These are phyloP conservation scores for Emiliania huxleyi DNA, from an alignment of 78 protist species.

Conservation along the genomic window DNA sequence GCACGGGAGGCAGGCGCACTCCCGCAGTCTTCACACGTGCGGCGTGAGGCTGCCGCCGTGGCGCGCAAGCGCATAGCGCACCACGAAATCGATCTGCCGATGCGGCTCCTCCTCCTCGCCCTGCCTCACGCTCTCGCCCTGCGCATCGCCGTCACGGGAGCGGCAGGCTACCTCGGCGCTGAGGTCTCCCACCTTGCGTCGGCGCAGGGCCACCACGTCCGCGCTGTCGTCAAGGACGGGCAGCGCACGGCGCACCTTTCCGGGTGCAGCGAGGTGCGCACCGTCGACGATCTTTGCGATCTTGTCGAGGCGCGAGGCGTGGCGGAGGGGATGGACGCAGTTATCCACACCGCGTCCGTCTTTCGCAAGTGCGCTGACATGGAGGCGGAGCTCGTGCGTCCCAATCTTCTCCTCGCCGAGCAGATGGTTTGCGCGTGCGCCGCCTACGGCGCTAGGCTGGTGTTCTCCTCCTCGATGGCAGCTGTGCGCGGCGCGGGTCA, in stretches of 20 bases:
- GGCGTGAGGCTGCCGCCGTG: too few species aligned
- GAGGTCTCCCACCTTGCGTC: not conserved
- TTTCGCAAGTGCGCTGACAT: not conserved
- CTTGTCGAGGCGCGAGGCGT: not conserved
- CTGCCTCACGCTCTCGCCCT: not conserved
- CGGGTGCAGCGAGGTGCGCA: not conserved
- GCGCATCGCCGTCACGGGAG: not conserved
- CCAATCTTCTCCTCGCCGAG: not conserved
- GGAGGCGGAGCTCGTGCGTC: not conserved
- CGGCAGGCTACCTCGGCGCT: not conserved
- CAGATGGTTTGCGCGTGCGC: not conserved
- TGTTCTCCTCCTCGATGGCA: not conserved
- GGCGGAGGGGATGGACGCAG: not conserved
- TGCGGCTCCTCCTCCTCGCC: not conserved
- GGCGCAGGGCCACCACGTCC: not conserved
- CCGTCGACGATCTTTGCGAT: not conserved
- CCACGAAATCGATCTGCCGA: not conserved
- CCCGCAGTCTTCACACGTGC: too few species aligned
- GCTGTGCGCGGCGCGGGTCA: not conserved
- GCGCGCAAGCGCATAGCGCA: not conserved
- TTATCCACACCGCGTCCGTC: conserved; percentile 2
- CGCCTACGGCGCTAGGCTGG: not conserved
- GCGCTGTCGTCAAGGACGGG: not conserved
- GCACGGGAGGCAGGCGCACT: not conserved
- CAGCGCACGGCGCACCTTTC: too few species aligned